phyloP scores from a whole-genome alignment of 805 yeast species.

The Lachancea mirantina region DNA sequence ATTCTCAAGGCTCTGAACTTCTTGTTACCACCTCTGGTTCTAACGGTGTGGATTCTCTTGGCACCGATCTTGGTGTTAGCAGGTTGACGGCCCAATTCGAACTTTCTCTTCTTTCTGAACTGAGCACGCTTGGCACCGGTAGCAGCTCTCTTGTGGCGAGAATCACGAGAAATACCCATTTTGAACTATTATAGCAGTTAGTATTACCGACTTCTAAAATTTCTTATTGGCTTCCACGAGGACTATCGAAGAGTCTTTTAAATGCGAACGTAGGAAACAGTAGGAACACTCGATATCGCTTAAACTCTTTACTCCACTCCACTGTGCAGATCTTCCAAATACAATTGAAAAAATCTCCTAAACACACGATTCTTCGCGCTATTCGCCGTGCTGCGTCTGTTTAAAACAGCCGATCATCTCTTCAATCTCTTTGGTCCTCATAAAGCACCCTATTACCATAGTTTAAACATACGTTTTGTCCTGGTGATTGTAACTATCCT shows the following conservation, averaged over 20 bases:
- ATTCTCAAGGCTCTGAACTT: slow-evolving; percentile 99
- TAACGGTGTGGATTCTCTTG: slow-evolving; percentile 97
- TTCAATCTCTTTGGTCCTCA: no score
- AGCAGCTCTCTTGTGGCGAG: slow-evolving; percentile 99
- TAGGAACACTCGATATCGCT: no score
- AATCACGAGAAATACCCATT: slow-evolving; percentile 99
- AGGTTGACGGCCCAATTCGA: slow-evolving; percentile 99
- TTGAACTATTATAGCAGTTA: no score
- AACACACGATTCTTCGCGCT: no score
- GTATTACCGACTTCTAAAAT: not conserved
- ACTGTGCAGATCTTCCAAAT: no score
- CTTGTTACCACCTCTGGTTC: slow-evolving; percentile 99
- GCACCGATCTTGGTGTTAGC: slow-evolving; percentile 99
- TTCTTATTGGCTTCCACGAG: slow-evolving; percentile 1
- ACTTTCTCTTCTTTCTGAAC: slow-evolving; percentile 99
- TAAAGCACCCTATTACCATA: no score
- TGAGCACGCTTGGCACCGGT: slow-evolving; percentile 99
- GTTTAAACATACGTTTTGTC: slow-evolving; percentile 30
- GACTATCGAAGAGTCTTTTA: no score
- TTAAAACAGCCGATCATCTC: no score
- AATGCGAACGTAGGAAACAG: no score
- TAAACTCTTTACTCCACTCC: no score
- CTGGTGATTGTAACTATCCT: slow-evolving; percentile 18
- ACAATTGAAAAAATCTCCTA: no score
- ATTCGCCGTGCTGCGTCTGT: no score